These are phyloP conservation scores for Phoma herbarum DNA, from an alignment of 2,329 filamentous ascomycete species.

Conservation along the genomic window DNA sequence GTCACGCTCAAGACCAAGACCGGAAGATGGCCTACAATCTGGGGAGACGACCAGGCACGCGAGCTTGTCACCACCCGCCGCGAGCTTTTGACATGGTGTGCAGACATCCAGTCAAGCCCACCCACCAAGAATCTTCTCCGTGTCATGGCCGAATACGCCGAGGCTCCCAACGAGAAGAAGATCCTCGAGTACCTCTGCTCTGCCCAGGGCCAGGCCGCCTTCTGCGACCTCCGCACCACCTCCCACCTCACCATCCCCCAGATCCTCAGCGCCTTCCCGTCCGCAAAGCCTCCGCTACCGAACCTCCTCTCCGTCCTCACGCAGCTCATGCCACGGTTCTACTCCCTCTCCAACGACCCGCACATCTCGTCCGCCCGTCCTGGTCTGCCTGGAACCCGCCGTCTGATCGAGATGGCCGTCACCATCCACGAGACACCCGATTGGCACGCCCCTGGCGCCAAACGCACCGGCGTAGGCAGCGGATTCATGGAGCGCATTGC, in stretches of 20 bases:
- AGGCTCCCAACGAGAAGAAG: constrained; percentile 84
- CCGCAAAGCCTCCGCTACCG: constrained; percentile 85
- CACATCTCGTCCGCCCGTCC: constrained; percentile 77
- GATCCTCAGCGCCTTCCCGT: constrained; percentile 90
- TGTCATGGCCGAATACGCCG: constrained; percentile 83
- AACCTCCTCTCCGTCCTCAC: constrained; percentile 80
- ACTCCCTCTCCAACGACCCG: constrained; percentile 96
- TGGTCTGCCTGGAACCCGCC: constrained; percentile 72
- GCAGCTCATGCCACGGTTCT: constrained; percentile 96
- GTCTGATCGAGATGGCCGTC: constrained; percentile 94
- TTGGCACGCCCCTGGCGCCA: constrained; percentile 69
- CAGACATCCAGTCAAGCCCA: constrained; percentile 90
- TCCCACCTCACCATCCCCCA: constrained; percentile 85
- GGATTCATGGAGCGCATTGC: constrained; percentile 93
- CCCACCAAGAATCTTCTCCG: constrained; percentile 89
- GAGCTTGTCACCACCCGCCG: constrained; percentile 89
- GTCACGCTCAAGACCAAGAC: constrained; percentile 79
- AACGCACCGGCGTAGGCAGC: constrained; percentile 85
- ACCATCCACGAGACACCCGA: constrained; percentile 88
- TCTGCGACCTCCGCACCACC: constrained; percentile 91
- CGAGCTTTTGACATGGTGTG: constrained; percentile 94
- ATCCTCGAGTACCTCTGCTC: constrained; percentile 86
- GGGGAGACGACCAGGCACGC: constrained; percentile 87
- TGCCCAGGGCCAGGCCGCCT: constrained; percentile 87
- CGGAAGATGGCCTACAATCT: constrained; percentile 96